phyloP scores from a whole-genome alignment of 2,329 filamentous ascomycete species.

The Alternaria angustiovoidea region DNA sequence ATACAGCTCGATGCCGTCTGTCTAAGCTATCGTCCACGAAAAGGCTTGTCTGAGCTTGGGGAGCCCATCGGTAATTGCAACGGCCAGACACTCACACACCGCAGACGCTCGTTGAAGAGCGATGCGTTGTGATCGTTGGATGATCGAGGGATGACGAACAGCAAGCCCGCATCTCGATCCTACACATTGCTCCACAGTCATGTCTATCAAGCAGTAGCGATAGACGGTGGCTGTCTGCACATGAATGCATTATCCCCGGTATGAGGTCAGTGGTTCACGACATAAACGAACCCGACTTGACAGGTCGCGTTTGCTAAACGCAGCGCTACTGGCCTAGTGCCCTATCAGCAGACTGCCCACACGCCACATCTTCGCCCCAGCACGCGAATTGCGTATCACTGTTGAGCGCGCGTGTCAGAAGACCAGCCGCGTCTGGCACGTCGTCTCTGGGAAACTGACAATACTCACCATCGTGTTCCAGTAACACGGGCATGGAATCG shows the following conservation, averaged over 20 bases:
- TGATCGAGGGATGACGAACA: neutral
- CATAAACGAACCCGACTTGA: slow-evolving; percentile 18
- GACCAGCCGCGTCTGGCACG: slow-evolving; percentile 4
- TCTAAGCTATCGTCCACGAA: slow-evolving; percentile 1
- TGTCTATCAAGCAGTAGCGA: slow-evolving; percentile 1
- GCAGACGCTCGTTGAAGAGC: neutral
- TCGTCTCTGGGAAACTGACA: neutral
- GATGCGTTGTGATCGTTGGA: neutral
- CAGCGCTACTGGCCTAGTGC: slow-evolving; percentile 23
- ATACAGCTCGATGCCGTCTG: slow-evolving; percentile 1
- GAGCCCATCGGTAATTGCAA: slow-evolving; percentile 2
- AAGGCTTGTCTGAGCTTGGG: slow-evolving; percentile 2
- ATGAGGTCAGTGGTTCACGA: slow-evolving; percentile 20
- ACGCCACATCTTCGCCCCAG: slow-evolving; percentile 21
- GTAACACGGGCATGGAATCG: neutral
- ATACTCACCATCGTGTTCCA: neutral
- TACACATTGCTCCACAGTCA: neutral
- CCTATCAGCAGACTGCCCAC: slow-evolving; percentile 22
- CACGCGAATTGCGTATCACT: slow-evolving; percentile 8
- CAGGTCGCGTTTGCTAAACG: slow-evolving; percentile 23
- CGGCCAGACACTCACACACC: neutral
- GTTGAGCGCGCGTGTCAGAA: slow-evolving; percentile 9
- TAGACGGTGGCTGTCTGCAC: slow-evolving; percentile 5
- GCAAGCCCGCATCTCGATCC: neutral
- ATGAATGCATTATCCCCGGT: slow-evolving; percentile 10